Evolutionary conservation across 306 rosid genomes (phyloP).

Genomic region (Pueraria montana): DNA sequence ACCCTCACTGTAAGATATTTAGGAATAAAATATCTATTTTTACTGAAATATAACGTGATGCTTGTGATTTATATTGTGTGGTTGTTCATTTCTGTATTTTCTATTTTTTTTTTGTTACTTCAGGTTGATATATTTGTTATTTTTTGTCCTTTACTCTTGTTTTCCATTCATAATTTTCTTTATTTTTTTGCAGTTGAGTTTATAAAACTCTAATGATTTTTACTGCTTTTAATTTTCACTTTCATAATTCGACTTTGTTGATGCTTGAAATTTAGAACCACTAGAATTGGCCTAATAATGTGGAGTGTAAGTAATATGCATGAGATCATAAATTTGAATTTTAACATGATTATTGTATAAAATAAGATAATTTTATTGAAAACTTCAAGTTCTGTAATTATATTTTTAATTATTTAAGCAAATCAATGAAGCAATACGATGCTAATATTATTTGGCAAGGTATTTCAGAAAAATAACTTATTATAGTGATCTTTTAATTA

Average conservation of each 20-base stretch:
- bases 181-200: not conserved
- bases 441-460: not conserved
- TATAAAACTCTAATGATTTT: not conserved
- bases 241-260: too few relatives aligned
- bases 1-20: not conserved
- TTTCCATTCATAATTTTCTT: not conserved
- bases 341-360: too few relatives aligned
- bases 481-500: not conserved
- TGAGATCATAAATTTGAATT: too few relatives aligned
- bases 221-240: too few relatives aligned
- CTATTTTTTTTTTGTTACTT: not conserved
- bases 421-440: not conserved
- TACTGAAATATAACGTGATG: not conserved
- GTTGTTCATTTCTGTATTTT: not conserved
- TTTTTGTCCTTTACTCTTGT: not conserved
- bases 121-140: not conserved
- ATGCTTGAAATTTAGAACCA: too few relatives aligned
- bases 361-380: not conserved
- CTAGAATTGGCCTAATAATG: too few relatives aligned
- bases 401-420: not conserved
- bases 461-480: not conserved
- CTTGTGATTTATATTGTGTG: not conserved
- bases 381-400: not conserved
- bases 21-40: not conserved
- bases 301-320: too few relatives aligned